These are phyloP conservation scores for Alectoria sarmentosa DNA, from an alignment of 495 filamentous ascomycete genomes.

Conservation along the genomic window DNA sequence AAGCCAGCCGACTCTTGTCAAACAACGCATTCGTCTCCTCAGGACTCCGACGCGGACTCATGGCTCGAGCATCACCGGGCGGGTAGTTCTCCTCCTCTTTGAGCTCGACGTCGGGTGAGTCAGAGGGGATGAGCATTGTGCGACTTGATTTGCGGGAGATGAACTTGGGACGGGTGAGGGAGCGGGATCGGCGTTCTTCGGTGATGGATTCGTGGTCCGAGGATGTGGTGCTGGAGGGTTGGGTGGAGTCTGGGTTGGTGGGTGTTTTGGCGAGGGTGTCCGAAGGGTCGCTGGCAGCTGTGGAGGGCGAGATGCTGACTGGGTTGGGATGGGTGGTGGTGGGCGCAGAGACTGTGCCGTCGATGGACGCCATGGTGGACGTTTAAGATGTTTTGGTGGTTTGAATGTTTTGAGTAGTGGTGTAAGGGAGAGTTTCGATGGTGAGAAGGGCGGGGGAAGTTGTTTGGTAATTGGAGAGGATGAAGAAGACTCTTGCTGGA, in stretches of 20 bases:
- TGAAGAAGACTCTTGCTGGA: not conserved
- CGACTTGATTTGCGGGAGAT: constrained; percentile 66
- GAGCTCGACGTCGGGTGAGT: constrained; percentile 60
- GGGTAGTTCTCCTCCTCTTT: constrained; percentile 62
- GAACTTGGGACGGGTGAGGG: constrained; percentile 40
- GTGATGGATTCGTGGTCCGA: constrained; percentile 9
- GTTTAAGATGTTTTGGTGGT: not conserved
- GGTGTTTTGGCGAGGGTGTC: not conserved
- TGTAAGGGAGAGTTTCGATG: not conserved
- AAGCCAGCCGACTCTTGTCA: constrained; percentile 62
- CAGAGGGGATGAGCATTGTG: constrained; percentile 72
- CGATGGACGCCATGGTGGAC: constrained; percentile 8
- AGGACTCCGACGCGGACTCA: constrained; percentile 88
- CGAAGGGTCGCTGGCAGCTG: not conserved
- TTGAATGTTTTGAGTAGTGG: not conserved
- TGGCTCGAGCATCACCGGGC: constrained; percentile 81
- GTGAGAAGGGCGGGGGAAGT: not conserved
- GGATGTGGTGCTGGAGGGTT: constrained; percentile 12
- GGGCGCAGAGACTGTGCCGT: not conserved
- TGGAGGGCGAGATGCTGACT: not conserved
- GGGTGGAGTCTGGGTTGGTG: constrained; percentile 11
- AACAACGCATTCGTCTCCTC: constrained; percentile 82
- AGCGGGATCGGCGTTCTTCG: constrained; percentile 6
- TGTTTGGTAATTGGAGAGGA: not conserved
- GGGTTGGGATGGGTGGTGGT: not conserved